Percentiles rank a stretch among this genome's conserved stretches.
phyloP scores from a whole-genome alignment of 163 green algal genomes.

The Prototheca stagnorum region DNA sequence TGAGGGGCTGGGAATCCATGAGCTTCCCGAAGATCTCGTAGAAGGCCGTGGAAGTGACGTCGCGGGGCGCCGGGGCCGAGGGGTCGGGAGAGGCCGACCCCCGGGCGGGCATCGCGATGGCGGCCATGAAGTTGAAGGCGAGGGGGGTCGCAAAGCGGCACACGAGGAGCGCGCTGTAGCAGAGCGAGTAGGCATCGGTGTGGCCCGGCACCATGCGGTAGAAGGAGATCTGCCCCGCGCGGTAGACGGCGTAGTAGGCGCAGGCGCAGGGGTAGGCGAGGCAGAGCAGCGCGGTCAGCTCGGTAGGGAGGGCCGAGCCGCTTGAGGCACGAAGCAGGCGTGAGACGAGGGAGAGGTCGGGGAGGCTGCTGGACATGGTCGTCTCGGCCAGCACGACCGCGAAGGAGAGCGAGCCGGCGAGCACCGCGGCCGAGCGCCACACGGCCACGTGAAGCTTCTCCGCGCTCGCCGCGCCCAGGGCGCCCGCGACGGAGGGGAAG shows the following conservation, averaged over 20 bases:
- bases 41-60: conserved; percentile 23
- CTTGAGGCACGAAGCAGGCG: conserved; percentile 13
- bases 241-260: conserved; percentile 55
- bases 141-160: conserved; percentile 52
- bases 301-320: conserved; percentile 10
- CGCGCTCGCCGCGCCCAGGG: no score
- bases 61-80: background rate
- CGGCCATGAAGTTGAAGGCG: conserved; percentile 63
- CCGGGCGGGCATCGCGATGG: conserved; percentile 28
- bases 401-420: conserved; percentile 23
- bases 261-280: conserved; percentile 48
- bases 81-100: no score
- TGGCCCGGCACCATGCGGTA: conserved; percentile 55
- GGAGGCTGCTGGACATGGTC: conserved; percentile 32
- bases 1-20: conserved; percentile 36
- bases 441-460: no score
- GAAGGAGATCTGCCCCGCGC: conserved; percentile 46
- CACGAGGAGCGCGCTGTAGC: conserved; percentile 50
- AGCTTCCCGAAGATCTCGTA: conserved; percentile 29
- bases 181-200: conserved; percentile 47
- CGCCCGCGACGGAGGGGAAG: conserved; percentile 5
- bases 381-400: conserved; percentile 42
- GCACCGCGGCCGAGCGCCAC: conserved; percentile 16
- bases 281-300: conserved; percentile 35
- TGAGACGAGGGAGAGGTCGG: conserved; percentile 46